Percentiles rank a stretch among this genome's conserved stretches.
phyloP scores from a whole-genome alignment of 2,329 filamentous ascomycete genomes.

The Rutstroemia sp. region DNA sequence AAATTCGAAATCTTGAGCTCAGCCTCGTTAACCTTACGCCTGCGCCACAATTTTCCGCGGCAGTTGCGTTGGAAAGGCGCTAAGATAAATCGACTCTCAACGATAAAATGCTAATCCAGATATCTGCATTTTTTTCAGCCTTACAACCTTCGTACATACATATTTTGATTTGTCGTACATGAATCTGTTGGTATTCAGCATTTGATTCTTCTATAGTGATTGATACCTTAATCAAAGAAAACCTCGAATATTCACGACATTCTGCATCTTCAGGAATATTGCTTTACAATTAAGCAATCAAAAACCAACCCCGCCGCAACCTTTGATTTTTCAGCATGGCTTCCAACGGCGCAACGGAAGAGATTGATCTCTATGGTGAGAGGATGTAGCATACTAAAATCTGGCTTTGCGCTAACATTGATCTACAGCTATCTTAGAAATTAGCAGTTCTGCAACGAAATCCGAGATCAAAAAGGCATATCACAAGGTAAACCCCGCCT shows the following conservation, averaged over 20 bases:
- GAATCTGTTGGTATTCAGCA: not conserved
- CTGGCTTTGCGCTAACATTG: conserved; percentile 21
- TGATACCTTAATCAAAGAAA: not conserved
- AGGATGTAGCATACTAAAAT: conserved; percentile 4
- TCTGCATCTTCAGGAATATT: not conserved
- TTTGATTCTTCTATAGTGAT: too few species aligned
- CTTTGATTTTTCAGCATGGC: conserved; percentile 20
- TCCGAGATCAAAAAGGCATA: conserved; percentile 93
- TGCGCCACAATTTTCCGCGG: too few species aligned
- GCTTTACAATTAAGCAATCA: not conserved
- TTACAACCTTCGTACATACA: not conserved
- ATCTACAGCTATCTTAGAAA: conserved; percentile 66
- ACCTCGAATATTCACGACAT: not conserved
- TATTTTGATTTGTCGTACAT: not conserved
- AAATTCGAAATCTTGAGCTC: not conserved
- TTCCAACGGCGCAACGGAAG: conserved; percentile 24
- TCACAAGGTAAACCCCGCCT: conserved; percentile 60
- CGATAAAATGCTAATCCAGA: not conserved
- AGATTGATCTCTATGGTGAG: conserved; percentile 57
- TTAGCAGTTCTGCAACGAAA: conserved; percentile 63
- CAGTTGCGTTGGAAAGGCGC: not conserved
- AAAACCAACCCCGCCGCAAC: conserved; percentile 1
- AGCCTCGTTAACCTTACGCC: not conserved
- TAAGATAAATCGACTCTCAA: not conserved
- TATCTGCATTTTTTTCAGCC: not conserved